Evolutionary conservation across 805 yeast species (phyloP).

Genomic region (Kazachstania taianensis): DNA sequence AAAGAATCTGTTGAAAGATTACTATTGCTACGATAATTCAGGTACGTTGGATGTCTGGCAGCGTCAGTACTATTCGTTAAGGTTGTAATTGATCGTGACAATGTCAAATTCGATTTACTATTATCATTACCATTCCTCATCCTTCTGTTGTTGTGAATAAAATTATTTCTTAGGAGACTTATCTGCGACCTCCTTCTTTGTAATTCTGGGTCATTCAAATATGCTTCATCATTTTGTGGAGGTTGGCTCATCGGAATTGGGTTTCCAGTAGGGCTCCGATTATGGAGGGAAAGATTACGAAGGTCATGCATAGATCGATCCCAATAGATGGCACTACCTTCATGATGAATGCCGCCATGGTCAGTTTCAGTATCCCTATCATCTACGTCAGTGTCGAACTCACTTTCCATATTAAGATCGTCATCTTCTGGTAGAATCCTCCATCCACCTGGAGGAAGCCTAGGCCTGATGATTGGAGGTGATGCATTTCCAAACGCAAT

Average conservation of each 20-base stretch:
- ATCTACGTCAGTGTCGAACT: slow-evolving; percentile 3
- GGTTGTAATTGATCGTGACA: too few species aligned
- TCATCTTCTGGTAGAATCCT: slow-evolving; percentile 22
- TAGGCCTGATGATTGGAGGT: slow-evolving; percentile 20
- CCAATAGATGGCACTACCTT: slow-evolving; percentile 23
- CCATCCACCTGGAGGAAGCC: slow-evolving; percentile 29
- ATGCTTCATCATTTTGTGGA: slow-evolving; percentile 25
- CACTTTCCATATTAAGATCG: too few species aligned
- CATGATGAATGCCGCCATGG: too few species aligned
- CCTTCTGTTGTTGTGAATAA: not conserved
- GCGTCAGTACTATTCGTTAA: not conserved
- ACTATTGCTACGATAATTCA: not conserved
- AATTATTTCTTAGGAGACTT: slow-evolving; percentile 9
- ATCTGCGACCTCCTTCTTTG: slow-evolving; percentile 28
- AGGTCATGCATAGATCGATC: slow-evolving; percentile 26
- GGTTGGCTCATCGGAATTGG: not conserved
- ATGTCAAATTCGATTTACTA: not conserved
- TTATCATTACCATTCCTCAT: not conserved
- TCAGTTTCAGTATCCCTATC: not conserved
- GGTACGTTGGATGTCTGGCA: not conserved
- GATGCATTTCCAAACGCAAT: slow-evolving; percentile 17
- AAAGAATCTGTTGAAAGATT: not conserved
- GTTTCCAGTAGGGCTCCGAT: not conserved
- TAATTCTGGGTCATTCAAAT: slow-evolving; percentile 21
- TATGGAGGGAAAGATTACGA: slow-evolving; percentile 5